Conservation (phyloP, 805 yeast species). For the Metschnikowia kunwiensis region DNA sequence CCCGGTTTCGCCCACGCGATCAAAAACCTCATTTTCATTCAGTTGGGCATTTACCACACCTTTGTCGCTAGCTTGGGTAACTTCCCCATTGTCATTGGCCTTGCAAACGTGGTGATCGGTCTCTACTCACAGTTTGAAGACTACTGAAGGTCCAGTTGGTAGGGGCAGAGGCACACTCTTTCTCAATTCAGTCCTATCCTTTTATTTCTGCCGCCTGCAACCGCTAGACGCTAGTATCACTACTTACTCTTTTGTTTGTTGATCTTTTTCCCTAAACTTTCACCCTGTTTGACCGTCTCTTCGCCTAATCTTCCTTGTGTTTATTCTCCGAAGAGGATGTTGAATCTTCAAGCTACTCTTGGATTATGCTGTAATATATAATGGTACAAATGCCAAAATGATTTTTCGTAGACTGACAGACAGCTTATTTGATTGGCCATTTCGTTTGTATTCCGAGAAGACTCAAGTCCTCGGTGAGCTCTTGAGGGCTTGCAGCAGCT, state of each 20-base stretch:
- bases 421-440: constrained; percentile 31
- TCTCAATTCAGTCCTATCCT: neutral
- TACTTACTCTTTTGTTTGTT: constrained; percentile 2
- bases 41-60: constrained; percentile 38
- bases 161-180: too few relatives aligned
- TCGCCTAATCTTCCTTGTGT: constrained; percentile 1
- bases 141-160: constrained; percentile 21
- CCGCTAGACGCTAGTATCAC: constrained; percentile 11
- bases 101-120: constrained; percentile 46
- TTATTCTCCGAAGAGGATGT: neutral
- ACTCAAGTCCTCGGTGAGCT: constrained; percentile 34
- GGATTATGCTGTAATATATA: constrained; percentile 10
- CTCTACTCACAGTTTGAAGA: constrained; percentile 52
- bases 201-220: constrained; percentile 10
- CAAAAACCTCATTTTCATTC: constrained; percentile 30
- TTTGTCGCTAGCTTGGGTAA: constrained; percentile 40
- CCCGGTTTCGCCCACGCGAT: constrained; percentile 27
- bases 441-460: constrained; percentile 34
- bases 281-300: constrained; percentile 2
- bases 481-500: constrained; percentile 31
- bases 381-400: constrained; percentile 6
- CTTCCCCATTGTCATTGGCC: constrained; percentile 45
- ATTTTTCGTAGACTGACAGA: too few relatives aligned
- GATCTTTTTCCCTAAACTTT: constrained; percentile 4
- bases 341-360: neutral